These are phyloP conservation scores for Blastocladiella emersonii DNA, from an alignment of 371 early-diverging fungal species.

Conservation along the genomic window DNA sequence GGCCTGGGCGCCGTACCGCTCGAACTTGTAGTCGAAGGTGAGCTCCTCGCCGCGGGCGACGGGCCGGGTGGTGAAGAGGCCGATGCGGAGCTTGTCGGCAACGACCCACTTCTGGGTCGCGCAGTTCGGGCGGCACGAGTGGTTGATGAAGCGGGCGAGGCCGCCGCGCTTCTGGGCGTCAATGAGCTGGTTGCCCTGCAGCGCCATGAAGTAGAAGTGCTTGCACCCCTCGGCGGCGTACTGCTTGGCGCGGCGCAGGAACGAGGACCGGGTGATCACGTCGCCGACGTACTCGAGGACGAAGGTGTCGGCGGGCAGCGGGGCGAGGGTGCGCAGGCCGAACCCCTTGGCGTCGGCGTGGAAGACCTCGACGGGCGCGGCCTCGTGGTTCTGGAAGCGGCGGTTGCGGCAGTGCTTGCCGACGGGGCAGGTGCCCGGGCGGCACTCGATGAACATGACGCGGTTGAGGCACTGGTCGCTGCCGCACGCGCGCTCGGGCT, in stretches of 20 bases:
- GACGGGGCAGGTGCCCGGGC: slow-evolving; percentile 70
- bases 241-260: slow-evolving; percentile 60
- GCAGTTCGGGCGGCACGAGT: slow-evolving; percentile 85
- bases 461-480: slow-evolving; percentile 84
- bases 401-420: slow-evolving; percentile 79
- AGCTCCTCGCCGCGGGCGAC: slow-evolving; percentile 67
- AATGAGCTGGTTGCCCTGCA: slow-evolving; percentile 72
- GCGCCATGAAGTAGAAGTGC: slow-evolving; percentile 95
- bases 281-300: slow-evolving; percentile 96
- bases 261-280: slow-evolving; percentile 61
- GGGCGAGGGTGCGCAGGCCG: slow-evolving; percentile 63
- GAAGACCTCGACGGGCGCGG: slow-evolving; percentile 74
- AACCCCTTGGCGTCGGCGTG: slow-evolving; percentile 80
- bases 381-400: slow-evolving; percentile 70
- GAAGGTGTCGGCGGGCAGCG: slow-evolving; percentile 55
- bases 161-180: slow-evolving; percentile 91
- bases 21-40: slow-evolving; percentile 89
- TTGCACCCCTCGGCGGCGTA: slow-evolving; percentile 63
- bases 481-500: slow-evolving; percentile 57
- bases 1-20: slow-evolving; percentile 61
- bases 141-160: slow-evolving; percentile 83
- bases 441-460: slow-evolving; percentile 83
- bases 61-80: slow-evolving; percentile 56
- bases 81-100: slow-evolving; percentile 57
- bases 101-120: slow-evolving; percentile 78